Percentiles rank a stretch among this genome's conserved stretches.
phyloP scores from a whole-genome alignment of 2,329 filamentous ascomycete species.

The Sporothrix globosa region DNA sequence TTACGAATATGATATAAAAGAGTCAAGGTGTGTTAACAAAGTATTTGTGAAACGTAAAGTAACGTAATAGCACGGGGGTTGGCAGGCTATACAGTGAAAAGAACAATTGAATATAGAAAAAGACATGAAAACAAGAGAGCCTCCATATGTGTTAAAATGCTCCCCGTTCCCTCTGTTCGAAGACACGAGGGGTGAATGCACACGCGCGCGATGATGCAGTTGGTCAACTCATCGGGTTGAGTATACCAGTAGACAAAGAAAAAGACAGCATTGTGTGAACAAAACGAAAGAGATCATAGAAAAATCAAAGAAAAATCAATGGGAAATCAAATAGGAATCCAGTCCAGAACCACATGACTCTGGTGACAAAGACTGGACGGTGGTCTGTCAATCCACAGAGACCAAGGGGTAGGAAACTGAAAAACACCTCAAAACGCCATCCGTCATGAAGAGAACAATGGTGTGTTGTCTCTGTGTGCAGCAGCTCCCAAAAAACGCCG shows the following conservation, averaged over 20 bases:
- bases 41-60: not conserved
- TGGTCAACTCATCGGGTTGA: not conserved
- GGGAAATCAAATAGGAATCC: not conserved
- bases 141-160: not conserved
- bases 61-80: not conserved
- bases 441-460: slow-evolving; percentile 10
- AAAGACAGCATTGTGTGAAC: not conserved
- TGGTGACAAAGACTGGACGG: not conserved
- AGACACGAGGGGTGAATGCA: not conserved
- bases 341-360: not conserved
- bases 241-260: not conserved
- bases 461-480: not conserved
- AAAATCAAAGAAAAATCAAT: not conserved
- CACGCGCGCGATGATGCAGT: not conserved
- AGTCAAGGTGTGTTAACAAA: not conserved
- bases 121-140: not conserved
- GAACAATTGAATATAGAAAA: not conserved
- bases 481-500: slow-evolving; percentile 12
- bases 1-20: too few relatives aligned
- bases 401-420: too few relatives aligned
- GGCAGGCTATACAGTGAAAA: not conserved
- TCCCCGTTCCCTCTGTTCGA: not conserved
- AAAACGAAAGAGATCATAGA: not conserved
- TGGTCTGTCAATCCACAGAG: not conserved
- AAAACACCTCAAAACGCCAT: slow-evolving; percentile 16